phyloP scores from a whole-genome alignment of 2,329 filamentous ascomycete genomes.

The Talaromyces sp. region DNA sequence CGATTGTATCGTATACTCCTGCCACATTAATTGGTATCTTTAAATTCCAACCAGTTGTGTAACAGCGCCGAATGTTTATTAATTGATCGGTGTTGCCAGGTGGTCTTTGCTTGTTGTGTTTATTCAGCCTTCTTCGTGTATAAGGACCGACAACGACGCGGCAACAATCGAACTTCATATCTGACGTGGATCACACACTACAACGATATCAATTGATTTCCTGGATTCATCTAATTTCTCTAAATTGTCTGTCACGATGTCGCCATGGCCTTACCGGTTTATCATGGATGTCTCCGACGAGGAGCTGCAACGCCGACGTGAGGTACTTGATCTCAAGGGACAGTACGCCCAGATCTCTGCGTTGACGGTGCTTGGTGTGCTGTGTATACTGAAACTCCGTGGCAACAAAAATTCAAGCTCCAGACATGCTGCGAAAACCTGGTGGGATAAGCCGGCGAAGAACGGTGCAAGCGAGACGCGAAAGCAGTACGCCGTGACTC shows the following conservation, averaged over 20 bases:
- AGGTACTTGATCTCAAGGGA: conserved; percentile 52
- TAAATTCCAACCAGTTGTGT: background rate
- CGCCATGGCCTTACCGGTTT: conserved; percentile 48
- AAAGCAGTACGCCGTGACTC: conserved; percentile 45
- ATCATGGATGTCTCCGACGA: conserved; percentile 42
- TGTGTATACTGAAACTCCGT: background rate
- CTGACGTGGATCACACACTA: background rate
- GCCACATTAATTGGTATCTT: background rate
- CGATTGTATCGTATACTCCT: background rate
- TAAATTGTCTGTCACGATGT: background rate
- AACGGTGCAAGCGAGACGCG: conserved; percentile 44
- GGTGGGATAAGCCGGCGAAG: conserved; percentile 42
- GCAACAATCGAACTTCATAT: background rate
- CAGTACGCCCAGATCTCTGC: conserved; percentile 52
- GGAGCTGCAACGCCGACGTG: conserved; percentile 47
- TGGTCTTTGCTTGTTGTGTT: background rate
- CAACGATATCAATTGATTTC: background rate
- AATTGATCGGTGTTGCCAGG: background rate
- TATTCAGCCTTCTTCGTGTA: background rate
- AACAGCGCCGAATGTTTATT: background rate
- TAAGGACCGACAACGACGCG: background rate
- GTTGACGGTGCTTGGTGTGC: conserved; percentile 35
- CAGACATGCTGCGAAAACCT: conserved; percentile 17
- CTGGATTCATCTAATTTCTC: background rate
- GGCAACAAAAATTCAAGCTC: background rate